These are phyloP conservation scores for Boletus eberwhitei DNA, from an alignment of 768 basidiomycete genomes.

Conservation along the genomic window DNA sequence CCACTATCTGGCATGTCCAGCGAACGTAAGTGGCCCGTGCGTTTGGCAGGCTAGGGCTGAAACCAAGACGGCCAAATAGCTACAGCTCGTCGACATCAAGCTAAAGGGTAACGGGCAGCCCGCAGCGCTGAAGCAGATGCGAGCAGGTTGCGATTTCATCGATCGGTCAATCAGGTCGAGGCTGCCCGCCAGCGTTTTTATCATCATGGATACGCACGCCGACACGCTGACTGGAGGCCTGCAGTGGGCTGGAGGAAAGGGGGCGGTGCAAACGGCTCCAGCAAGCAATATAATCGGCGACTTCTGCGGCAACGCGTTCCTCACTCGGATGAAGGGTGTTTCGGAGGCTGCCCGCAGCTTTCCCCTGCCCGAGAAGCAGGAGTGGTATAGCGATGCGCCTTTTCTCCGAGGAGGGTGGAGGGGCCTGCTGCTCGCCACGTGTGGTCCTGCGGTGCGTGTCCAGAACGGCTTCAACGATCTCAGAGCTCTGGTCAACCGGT, in stretches of 20 bases:
- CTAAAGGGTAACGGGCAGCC: background rate
- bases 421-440: background rate
- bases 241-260: background rate
- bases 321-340: too few relatives aligned
- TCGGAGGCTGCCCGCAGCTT: too few relatives aligned
- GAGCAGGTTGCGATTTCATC: background rate
- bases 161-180: background rate
- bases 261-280: accelerated
- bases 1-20: background rate
- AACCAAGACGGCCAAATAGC: too few relatives aligned
- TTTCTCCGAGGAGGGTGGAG: background rate
- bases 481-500: background rate
- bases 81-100: too few relatives aligned
- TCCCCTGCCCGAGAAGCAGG: background rate
- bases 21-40: too few relatives aligned
- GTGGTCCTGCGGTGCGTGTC: background rate
- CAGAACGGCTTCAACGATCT: background rate
- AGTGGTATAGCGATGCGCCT: background rate
- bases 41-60: too few relatives aligned
- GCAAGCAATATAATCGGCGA: too few relatives aligned
- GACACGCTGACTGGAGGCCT: background rate
- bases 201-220: background rate
- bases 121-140: background rate
- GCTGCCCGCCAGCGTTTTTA: background rate
- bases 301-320: too few relatives aligned